phyloP scores from a whole-genome alignment of 148 eudicot species.

The Bassia scoparia region DNA sequence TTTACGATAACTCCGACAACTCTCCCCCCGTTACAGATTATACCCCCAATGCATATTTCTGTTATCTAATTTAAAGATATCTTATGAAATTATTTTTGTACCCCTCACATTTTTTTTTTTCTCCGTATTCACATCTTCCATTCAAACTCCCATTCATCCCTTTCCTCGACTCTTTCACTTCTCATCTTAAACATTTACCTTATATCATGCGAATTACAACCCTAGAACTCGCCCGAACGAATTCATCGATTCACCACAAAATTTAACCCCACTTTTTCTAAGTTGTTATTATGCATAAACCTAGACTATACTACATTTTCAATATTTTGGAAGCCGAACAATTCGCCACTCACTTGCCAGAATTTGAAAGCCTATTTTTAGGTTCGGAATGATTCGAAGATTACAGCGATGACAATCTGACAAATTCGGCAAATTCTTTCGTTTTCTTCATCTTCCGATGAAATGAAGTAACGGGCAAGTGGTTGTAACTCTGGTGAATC shows the following conservation, averaged over 20 bases:
- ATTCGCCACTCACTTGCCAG: constrained; percentile 76
- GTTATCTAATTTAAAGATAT: too few species aligned
- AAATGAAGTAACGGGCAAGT: constrained; percentile 16
- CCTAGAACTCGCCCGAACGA: constrained; percentile 39
- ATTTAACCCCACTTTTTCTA: constrained; percentile 15
- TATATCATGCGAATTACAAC: constrained; percentile 26
- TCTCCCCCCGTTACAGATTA: too few species aligned
- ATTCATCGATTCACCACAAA: constrained; percentile 5
- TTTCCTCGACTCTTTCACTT: too few species aligned
- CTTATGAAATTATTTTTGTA: too few species aligned
- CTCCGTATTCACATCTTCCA: too few species aligned
- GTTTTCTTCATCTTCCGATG: constrained; percentile 50
- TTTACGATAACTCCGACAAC: too few species aligned
- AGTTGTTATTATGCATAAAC: constrained; percentile 28
- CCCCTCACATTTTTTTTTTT: too few species aligned
- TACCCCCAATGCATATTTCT: too few species aligned
- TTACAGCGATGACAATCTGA: constrained; percentile 78
- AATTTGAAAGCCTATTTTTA: constrained; percentile 46
- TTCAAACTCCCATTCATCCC: too few species aligned
- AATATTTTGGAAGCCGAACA: constrained; percentile 70
- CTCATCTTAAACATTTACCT: too few species aligned
- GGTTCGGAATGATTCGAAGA: constrained; percentile 52
- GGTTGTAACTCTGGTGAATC: constrained; percentile 19
- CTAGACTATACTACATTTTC: constrained; percentile 33
- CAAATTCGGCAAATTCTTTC: constrained; percentile 70